These are phyloP conservation scores for Ophiosphaerella korrae DNA, from an alignment of 2,329 filamentous ascomycete genomes.

Conservation along the genomic window DNA sequence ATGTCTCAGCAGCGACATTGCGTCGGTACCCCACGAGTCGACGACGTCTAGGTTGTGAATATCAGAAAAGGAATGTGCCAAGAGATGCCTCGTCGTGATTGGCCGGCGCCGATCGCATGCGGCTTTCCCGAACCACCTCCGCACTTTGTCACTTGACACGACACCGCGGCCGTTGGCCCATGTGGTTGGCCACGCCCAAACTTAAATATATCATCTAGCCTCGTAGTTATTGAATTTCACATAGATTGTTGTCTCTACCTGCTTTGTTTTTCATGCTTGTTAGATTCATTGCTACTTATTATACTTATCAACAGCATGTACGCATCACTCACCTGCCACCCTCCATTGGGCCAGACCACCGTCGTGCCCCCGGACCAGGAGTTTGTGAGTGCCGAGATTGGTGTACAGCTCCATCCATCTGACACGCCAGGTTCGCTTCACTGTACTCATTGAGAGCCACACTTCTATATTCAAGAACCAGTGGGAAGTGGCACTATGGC, in stretches of 20 bases:
- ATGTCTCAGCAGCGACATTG: conserved; percentile 37
- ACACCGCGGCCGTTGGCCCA: conserved; percentile 5
- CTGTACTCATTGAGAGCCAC: conserved; percentile 70
- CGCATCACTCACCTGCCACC: conserved; percentile 65
- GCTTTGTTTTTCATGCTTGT: not conserved
- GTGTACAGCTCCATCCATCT: not conserved
- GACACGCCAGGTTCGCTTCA: conserved; percentile 60
- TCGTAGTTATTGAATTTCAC: not conserved
- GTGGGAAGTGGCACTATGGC: conserved; percentile 80
- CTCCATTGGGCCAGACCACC: conserved; percentile 77
- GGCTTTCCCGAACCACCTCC: conserved; percentile 30
- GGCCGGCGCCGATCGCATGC: conserved; percentile 14
- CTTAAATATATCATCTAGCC: no score
- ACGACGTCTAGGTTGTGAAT: conserved; percentile 6
- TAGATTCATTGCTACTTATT: not conserved
- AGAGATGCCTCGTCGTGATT: conserved; percentile 21
- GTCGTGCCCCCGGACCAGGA: conserved; percentile 54
- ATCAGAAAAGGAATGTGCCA: conserved; percentile 28
- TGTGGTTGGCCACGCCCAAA: no score
- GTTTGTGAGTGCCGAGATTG: conserved; percentile 34
- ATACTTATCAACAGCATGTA: conserved; percentile 47
- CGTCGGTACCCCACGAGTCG: conserved; percentile 21
- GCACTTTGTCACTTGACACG: conserved; percentile 29
- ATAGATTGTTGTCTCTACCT: not conserved
- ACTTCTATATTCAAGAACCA: conserved; percentile 56